Conservation (phyloP, 768 basidiomycete genomes). For the Mrakia frigida region DNA sequence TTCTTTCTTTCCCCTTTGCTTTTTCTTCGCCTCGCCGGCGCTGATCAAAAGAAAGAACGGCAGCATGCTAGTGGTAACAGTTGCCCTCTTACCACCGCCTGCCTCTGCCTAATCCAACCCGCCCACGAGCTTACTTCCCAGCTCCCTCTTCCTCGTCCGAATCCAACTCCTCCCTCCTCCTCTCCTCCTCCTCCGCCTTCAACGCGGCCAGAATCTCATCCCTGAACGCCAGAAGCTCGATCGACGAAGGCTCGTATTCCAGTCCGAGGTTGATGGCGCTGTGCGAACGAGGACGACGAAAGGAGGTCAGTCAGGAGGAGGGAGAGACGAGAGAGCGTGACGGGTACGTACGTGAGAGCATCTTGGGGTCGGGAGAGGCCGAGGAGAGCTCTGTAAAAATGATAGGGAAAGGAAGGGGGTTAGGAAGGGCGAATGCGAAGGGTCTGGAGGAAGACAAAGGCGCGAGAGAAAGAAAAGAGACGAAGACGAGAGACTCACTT, state of each 20-base stretch:
- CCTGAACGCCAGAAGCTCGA: conserved; percentile 21
- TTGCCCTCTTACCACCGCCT: too few relatives aligned
- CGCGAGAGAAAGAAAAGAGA: too few relatives aligned
- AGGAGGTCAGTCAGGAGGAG: not conserved
- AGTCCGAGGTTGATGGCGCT: conserved; percentile 74
- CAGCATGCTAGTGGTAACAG: too few relatives aligned
- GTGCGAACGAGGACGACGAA: not conserved
- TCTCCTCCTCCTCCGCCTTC: conserved; percentile 5
- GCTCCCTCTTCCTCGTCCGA: too few relatives aligned
- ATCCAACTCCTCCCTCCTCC: not conserved
- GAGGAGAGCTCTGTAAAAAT: conserved; percentile 67
- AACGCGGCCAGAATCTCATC: conserved; percentile 14
- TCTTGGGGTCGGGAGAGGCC: conserved; percentile 65
- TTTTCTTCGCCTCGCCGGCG: too few relatives aligned
- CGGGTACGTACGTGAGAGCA: conserved; percentile 45
- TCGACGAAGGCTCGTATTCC: conserved; percentile 62
- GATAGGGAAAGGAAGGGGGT: conserved; percentile 46
- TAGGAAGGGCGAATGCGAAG: not conserved
- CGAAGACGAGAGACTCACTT: conserved; percentile 19
- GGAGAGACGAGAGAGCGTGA: not conserved
- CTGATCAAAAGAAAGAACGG: too few relatives aligned
- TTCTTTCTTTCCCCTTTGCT: too few relatives aligned
- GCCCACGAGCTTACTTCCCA: too few relatives aligned
- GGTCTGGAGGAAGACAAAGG: not conserved
- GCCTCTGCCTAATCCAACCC: too few relatives aligned